Conservation (phyloP, 495 filamentous ascomycete genomes). For the Penicillium verhagenii region DNA sequence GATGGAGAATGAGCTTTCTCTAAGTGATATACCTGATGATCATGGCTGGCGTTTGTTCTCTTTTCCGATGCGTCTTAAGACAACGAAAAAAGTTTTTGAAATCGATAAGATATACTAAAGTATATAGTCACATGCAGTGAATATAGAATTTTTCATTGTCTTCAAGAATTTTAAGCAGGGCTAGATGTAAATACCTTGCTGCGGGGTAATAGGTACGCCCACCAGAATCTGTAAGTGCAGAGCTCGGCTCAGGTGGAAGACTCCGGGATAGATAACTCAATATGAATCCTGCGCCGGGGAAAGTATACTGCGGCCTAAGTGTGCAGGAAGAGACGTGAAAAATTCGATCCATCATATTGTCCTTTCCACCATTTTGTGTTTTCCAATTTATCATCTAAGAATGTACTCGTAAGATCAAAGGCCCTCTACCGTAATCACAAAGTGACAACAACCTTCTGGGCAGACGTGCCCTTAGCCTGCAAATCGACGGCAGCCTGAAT, state of each 20-base stretch:
- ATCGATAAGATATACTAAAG: constrained; percentile 3
- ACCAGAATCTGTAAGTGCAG: neutral
- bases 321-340: too few relatives aligned
- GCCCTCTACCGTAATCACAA: neutral
- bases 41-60: constrained; percentile 30
- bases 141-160: neutral
- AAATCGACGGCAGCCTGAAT: constrained; percentile 36
- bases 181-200: too few relatives aligned
- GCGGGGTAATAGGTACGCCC: too few relatives aligned
- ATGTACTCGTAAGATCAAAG: too few relatives aligned
- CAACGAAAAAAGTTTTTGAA: constrained; percentile 19
- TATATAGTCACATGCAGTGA: constrained; percentile 8
- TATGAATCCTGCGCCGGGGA: too few relatives aligned
- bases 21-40: constrained; percentile 30
- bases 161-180: too few relatives aligned
- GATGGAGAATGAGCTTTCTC: constrained; percentile 41
- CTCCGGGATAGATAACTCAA: too few relatives aligned
- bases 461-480: constrained; percentile 32
- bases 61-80: constrained; percentile 8
- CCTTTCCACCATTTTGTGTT: too few relatives aligned
- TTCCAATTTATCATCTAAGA: too few relatives aligned
- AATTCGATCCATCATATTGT: too few relatives aligned
- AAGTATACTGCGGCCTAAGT: too few relatives aligned
- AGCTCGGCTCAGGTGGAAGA: too few relatives aligned
- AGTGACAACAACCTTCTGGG: constrained; percentile 28